Conservation (phyloP, 2,329 filamentous ascomycete genomes). For the Aureobasidium pullulans region DNA sequence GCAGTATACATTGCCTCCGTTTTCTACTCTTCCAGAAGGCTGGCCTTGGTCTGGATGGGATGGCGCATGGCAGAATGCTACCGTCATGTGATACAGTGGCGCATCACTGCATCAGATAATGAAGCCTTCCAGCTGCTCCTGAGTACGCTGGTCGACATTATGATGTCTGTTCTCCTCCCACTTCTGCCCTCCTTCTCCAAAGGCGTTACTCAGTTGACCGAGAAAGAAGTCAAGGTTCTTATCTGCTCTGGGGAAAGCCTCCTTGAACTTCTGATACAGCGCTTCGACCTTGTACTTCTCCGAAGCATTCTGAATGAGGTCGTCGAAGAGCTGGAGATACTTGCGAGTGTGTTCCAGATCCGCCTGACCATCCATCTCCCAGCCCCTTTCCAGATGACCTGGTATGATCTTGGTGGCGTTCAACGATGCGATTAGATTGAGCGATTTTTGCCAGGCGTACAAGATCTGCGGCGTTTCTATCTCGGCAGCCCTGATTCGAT, state of each 20-base stretch:
- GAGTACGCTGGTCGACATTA: background rate
- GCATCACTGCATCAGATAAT: background rate
- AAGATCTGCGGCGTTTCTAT: constrained; percentile 24
- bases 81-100: background rate
- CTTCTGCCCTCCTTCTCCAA: constrained; percentile 25
- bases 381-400: constrained; percentile 24
- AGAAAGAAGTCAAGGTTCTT: constrained; percentile 31
- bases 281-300: constrained; percentile 24
- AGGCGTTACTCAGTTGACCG: constrained; percentile 28
- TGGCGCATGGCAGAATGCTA: constrained; percentile 23
- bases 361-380: constrained; percentile 22
- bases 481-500: constrained; percentile 22
- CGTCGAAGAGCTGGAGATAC: constrained; percentile 25
- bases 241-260: constrained; percentile 24
- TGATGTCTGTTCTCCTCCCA: constrained; percentile 31
- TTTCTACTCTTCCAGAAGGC: constrained; percentile 49
- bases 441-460: constrained; percentile 20
- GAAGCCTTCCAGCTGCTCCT: constrained; percentile 3
- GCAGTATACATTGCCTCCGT: constrained; percentile 54
- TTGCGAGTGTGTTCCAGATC: constrained; percentile 26
- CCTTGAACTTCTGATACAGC: constrained; percentile 25
- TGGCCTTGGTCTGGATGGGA: constrained; percentile 56
- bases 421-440: constrained; percentile 23
- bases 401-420: constrained; percentile 25
- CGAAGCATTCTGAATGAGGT: constrained; percentile 24